Conservation (phyloP, 1,284 basidiomycete species). For the Irpex lacteus region DNA sequence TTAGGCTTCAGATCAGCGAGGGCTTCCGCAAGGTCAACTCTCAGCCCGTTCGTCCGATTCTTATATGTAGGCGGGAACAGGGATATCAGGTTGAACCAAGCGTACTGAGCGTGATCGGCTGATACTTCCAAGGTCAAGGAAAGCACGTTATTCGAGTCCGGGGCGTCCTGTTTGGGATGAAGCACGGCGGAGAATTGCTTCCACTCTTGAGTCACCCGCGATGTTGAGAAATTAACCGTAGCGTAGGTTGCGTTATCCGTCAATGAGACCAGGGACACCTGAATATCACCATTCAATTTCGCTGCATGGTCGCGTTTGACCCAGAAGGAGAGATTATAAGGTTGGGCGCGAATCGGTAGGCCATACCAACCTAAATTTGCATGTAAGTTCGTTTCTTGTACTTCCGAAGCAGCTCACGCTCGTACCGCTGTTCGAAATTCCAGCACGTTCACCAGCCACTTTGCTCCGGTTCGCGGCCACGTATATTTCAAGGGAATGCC, state of each 20-base stretch:
- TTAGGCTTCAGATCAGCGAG: conserved; percentile 8
- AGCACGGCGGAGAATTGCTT: conserved; percentile 6
- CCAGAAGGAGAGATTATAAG: conserved; percentile 6
- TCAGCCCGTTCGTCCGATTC: conserved; percentile 2
- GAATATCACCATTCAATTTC: conserved; percentile 1
- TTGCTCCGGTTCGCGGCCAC: conserved; percentile 3
- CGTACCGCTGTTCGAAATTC: conserved; percentile 1
- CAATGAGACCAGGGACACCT: background rate
- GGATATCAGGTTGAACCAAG: conserved; percentile 11
- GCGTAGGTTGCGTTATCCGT: background rate
- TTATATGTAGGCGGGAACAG: conserved; percentile 9
- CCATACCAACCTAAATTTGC: background rate
- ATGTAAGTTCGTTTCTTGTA: background rate
- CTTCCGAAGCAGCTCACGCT: background rate
- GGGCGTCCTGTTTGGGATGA: conserved; percentile 7
- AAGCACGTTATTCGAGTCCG: conserved; percentile 9
- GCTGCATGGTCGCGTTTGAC: conserved; percentile 4
- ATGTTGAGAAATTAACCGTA: background rate
- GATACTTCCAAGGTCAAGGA: conserved; percentile 6
- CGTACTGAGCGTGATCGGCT: conserved; percentile 7
- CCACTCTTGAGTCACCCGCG: background rate
- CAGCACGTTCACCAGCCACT: background rate
- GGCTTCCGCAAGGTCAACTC: conserved; percentile 7
- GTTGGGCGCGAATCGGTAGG: background rate
- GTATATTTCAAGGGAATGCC: conserved; percentile 6